These are phyloP conservation scores for Alternaria postmessia DNA, from an alignment of 2,329 filamentous ascomycete genomes.

Conservation along the genomic window DNA sequence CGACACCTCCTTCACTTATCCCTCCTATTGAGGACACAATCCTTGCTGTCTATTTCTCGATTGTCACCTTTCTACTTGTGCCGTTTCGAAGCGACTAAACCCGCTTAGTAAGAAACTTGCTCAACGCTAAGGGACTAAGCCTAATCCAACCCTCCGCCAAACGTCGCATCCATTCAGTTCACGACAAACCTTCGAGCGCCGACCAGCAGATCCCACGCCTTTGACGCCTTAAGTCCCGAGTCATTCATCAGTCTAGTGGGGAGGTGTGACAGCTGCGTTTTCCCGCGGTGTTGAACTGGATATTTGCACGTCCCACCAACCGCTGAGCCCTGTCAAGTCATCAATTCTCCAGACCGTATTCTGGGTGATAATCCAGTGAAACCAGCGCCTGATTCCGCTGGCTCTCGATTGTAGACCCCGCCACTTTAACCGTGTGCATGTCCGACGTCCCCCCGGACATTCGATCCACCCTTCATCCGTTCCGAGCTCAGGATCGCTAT, in stretches of 20 bases:
- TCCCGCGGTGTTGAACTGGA: constrained; percentile 17
- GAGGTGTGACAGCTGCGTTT: constrained; percentile 19
- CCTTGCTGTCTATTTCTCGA: not conserved
- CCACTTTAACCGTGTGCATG: constrained; percentile 14
- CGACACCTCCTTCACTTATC: not conserved
- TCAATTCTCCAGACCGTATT: constrained; percentile 1
- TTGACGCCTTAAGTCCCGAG: constrained; percentile 25
- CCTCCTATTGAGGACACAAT: not conserved
- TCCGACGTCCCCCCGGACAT: constrained; percentile 12
- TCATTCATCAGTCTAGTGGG: constrained; percentile 20
- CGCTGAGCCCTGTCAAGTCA: constrained; percentile 4
- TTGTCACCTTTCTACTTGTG: constrained; percentile 5
- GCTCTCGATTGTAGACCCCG: constrained; percentile 6
- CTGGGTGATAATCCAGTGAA: constrained; percentile 12
- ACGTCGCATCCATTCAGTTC: constrained; percentile 28
- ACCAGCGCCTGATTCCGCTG: constrained; percentile 8
- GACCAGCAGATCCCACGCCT: constrained; percentile 31
- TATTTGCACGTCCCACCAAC: constrained; percentile 21
- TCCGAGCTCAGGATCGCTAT: constrained; percentile 22
- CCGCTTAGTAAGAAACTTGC: constrained; percentile 32
- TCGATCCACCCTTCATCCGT: constrained; percentile 15
- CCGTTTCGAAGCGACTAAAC: constrained; percentile 18
- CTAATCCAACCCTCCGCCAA: constrained; percentile 24
- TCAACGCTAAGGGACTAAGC: constrained; percentile 30
- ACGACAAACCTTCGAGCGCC: constrained; percentile 25